A percentile compares a stretch with the other conserved stretches of the same genome.
Evolutionary conservation across 805 yeast genomes (phyloP).

Genomic region (Crinitomyces ghanaensis): DNA sequence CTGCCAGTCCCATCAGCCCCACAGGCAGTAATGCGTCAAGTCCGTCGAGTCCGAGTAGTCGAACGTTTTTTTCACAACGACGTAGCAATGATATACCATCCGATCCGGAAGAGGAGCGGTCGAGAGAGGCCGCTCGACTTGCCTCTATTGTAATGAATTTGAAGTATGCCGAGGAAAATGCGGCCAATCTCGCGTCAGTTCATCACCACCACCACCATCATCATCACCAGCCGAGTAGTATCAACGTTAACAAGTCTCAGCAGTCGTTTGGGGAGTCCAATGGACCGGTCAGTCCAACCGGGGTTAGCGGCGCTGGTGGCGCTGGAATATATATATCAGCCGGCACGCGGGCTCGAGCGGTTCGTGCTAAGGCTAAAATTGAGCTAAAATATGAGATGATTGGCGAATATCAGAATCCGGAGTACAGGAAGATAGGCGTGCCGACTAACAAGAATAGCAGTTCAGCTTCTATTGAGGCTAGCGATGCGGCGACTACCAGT

Average conservation of each 20-base stretch:
- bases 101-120: no score
- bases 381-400: slow-evolving; percentile 21
- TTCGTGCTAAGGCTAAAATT: slow-evolving; percentile 21
- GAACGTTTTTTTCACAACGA: no score
- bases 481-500: not conserved
- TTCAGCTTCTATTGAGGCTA: not conserved
- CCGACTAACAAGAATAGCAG: slow-evolving; percentile 18
- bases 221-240: not conserved
- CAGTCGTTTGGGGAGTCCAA: no score
- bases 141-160: slow-evolving; percentile 15
- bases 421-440: slow-evolving; percentile 2
- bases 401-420: slow-evolving; percentile 7
- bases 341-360: slow-evolving; percentile 16
- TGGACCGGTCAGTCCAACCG: no score
- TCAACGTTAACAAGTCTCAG: not conserved
- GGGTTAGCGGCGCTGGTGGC: no score
- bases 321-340: slow-evolving; percentile 8
- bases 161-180: slow-evolving; percentile 8
- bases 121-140: slow-evolving; percentile 13
- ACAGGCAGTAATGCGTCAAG: no score
- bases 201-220: not conserved
- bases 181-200: not conserved
- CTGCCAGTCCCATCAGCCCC: no score
- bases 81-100: no score
- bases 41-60: no score